Evolutionary conservation across 352 stramenopile species (phyloP).

Genomic region (Pythium insidiosum): DNA sequence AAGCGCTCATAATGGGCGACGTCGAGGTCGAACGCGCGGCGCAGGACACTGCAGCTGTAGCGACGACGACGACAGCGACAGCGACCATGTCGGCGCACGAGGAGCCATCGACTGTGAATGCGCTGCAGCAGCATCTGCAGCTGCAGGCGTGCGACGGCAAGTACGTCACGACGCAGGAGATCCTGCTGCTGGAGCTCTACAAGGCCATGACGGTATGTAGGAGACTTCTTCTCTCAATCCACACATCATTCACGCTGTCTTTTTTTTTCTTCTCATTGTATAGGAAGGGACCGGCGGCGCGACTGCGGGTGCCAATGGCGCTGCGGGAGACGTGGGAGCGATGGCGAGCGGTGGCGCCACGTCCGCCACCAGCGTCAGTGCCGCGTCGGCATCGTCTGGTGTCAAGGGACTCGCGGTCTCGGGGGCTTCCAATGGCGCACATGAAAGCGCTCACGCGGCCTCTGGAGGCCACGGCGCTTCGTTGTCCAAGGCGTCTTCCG

Average conservation of each 20-base stretch:
- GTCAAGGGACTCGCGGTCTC: too few species aligned
- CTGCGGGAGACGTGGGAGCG: too few species aligned
- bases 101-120: conserved; percentile 30
- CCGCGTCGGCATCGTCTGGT: not conserved
- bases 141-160: conserved; percentile 56
- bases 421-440: too few species aligned
- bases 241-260: conserved; percentile 8
- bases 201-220: too few species aligned
- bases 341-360: not conserved
- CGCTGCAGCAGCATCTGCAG: conserved; percentile 69
- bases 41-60: conserved; percentile 1
- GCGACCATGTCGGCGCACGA: conserved; percentile 21
- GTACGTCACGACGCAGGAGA: conserved; percentile 77
- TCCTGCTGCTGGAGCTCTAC: conserved; percentile 63
- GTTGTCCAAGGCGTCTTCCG: conserved; percentile 2
- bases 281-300: conserved; percentile 1
- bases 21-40: conserved; percentile 1
- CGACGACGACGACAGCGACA: conserved; percentile 2
- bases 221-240: too few species aligned
- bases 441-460: too few species aligned
- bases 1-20: conserved; percentile 5
- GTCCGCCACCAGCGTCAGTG: conserved; percentile 1
- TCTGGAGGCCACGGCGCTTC: too few species aligned
- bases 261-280: not conserved
- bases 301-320: conserved; percentile 1